Evolutionary conservation across 129 eudicot genomes (phyloP).

Genomic region (Lactuca saligna): DNA sequence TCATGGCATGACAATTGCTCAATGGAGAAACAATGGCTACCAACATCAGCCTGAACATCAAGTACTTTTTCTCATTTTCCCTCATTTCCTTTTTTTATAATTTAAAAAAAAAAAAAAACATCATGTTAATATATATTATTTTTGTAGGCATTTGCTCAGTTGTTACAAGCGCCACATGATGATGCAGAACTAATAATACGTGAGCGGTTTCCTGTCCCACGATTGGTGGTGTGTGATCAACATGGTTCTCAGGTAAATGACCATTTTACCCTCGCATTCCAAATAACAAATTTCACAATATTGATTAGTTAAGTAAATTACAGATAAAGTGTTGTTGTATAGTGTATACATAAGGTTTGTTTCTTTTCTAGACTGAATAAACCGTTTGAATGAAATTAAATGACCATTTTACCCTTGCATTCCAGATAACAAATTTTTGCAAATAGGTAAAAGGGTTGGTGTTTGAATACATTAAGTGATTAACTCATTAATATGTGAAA

Average conservation of each 20-base stretch:
- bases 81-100: not conserved
- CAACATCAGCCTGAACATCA: constrained; percentile 84
- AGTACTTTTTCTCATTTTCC: constrained; percentile 27
- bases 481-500: constrained; percentile 1
- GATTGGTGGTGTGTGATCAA: constrained; percentile 92
- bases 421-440: too few relatives aligned
- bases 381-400: too few relatives aligned
- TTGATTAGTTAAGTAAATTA: not conserved
- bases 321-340: too few relatives aligned
- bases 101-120: not conserved
- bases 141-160: constrained; percentile 67
- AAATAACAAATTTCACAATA: too few relatives aligned
- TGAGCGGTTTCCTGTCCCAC: constrained; percentile 85
- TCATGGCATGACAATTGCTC: constrained; percentile 94
- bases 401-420: too few relatives aligned
- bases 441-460: too few relatives aligned
- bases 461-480: too few relatives aligned
- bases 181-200: constrained; percentile 74
- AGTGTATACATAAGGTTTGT: too few relatives aligned
- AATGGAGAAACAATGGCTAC: constrained; percentile 92
- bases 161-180: constrained; percentile 78
- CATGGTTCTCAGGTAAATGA: constrained; percentile 86
- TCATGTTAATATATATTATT: not conserved
- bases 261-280: too few relatives aligned
- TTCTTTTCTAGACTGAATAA: too few relatives aligned